A percentile compares a stretch with the other conserved stretches of the same genome.
Conservation (phyloP, 116 monocot species). For the Thalassia testudinum region DNA sequence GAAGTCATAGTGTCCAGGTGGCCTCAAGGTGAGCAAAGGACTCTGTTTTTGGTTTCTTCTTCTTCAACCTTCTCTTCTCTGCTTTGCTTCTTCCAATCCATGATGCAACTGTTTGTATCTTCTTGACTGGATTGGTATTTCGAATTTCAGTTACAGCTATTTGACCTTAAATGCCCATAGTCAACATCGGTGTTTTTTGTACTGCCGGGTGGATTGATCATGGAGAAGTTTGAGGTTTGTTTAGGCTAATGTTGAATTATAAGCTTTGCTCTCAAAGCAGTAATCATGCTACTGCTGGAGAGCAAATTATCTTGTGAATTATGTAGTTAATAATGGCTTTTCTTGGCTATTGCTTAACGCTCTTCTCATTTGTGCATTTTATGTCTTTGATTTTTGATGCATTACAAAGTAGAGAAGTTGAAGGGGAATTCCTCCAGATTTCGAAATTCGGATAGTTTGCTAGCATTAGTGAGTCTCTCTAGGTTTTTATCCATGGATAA, state of each 20-base stretch:
- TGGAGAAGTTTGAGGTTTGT: too few relatives aligned
- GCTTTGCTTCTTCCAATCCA: background rate
- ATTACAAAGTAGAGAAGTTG: too few relatives aligned
- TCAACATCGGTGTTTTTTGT: background rate
- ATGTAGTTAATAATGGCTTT: background rate
- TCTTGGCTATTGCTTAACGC: background rate
- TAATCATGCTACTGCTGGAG: background rate
- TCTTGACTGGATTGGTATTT: background rate
- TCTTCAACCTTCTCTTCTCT: background rate
- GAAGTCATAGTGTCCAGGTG: conserved; percentile 42
- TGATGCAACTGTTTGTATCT: background rate
- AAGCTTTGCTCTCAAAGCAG: too few relatives aligned
- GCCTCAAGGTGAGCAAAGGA: conserved; percentile 51
- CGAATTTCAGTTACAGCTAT: background rate
- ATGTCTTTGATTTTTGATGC: background rate
- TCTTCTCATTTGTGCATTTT: background rate
- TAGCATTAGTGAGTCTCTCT: too few relatives aligned
- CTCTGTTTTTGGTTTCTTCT: background rate
- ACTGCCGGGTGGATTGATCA: background rate
- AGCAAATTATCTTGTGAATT: background rate
- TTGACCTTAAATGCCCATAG: background rate
- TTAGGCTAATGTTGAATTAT: too few relatives aligned
- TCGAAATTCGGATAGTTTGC: too few relatives aligned
- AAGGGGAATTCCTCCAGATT: too few relatives aligned
- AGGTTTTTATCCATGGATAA: too few relatives aligned